Evolutionary conservation across 352 stramenopile species (phyloP).

Genomic region (Phytopythium boreale): DNA sequence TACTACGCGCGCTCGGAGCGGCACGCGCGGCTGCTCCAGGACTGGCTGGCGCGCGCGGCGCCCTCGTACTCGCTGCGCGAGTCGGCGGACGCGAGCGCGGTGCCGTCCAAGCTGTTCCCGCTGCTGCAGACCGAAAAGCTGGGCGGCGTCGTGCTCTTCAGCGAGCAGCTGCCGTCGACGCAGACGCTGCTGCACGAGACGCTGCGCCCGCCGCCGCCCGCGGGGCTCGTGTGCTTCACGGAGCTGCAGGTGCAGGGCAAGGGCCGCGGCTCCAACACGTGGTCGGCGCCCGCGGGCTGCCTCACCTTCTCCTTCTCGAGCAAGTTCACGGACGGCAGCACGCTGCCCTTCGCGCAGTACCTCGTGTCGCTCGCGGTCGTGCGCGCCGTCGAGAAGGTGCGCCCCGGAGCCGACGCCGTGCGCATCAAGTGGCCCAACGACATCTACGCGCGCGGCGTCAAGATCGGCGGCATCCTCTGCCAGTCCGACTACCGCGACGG

Average conservation of each 20-base stretch:
- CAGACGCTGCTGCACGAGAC: constrained; percentile 82
- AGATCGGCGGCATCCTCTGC: constrained; percentile 89
- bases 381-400: constrained; percentile 66
- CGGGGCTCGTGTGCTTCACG: constrained; percentile 79
- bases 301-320: constrained; percentile 91
- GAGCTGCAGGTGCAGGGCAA: constrained; percentile 75
- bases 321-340: constrained; percentile 70
- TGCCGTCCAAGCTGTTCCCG: constrained; percentile 48
- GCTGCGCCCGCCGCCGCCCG: constrained; percentile 53
- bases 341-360: constrained; percentile 89
- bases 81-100: constrained; percentile 20
- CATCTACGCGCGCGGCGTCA: constrained; percentile 88
- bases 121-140: constrained; percentile 60
- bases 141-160: constrained; percentile 71
- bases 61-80: constrained; percentile 17
- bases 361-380: constrained; percentile 87
- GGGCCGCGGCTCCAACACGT: constrained; percentile 84
- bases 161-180: constrained; percentile 66
- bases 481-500: constrained; percentile 84
- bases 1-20: constrained; percentile 76
- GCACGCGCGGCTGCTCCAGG: constrained; percentile 63
- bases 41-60: constrained; percentile 44
- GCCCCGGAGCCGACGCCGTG: constrained; percentile 49
- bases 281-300: constrained; percentile 85
- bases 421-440: constrained; percentile 93